Conservation (phyloP, 1,284 basidiomycete genomes). For the Melampsora americana region DNA sequence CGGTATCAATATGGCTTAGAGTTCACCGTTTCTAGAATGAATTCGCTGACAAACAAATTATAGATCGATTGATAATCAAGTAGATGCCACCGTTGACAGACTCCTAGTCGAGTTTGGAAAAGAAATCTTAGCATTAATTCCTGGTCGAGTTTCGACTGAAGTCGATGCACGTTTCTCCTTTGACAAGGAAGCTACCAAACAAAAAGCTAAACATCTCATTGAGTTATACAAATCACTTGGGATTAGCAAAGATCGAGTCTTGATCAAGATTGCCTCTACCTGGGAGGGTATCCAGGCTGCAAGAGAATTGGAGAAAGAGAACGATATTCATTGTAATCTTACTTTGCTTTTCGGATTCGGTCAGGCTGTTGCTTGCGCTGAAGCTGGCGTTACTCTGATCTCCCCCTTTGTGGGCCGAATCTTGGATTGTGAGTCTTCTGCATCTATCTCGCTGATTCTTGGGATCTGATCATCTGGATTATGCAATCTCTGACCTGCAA, state of each 20-base stretch:
- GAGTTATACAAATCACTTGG: constrained; percentile 87
- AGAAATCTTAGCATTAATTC: constrained; percentile 91
- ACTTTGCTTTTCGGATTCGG: constrained; percentile 97
- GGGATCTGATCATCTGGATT: not conserved
- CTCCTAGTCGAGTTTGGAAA: constrained; percentile 81
- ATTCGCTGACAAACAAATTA: not conserved
- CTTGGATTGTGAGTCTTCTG: constrained; percentile 30
- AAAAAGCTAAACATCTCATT: constrained; percentile 66
- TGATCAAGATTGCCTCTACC: constrained; percentile 80
- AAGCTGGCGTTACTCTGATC: constrained; percentile 95
- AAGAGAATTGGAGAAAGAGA: constrained; percentile 85
- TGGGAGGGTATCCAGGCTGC: constrained; percentile 99
- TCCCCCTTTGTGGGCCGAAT: constrained; percentile 95
- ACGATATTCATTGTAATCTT: constrained; percentile 95
- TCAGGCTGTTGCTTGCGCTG: constrained; percentile 97
- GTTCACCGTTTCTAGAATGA: not conserved
- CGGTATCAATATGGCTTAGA: not conserved
- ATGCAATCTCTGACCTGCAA: not conserved
- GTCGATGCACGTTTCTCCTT: constrained; percentile 96
- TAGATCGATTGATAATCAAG: constrained; percentile 49
- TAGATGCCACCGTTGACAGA: constrained; percentile 48
- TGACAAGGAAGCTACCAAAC: constrained; percentile 86
- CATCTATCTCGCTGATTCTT: not conserved
- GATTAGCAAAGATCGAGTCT: constrained; percentile 76
- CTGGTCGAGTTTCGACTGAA: constrained; percentile 97